Evolutionary conservation across 148 eudicot genomes (phyloP).

Genomic region (Dianthus caryophyllus): DNA sequence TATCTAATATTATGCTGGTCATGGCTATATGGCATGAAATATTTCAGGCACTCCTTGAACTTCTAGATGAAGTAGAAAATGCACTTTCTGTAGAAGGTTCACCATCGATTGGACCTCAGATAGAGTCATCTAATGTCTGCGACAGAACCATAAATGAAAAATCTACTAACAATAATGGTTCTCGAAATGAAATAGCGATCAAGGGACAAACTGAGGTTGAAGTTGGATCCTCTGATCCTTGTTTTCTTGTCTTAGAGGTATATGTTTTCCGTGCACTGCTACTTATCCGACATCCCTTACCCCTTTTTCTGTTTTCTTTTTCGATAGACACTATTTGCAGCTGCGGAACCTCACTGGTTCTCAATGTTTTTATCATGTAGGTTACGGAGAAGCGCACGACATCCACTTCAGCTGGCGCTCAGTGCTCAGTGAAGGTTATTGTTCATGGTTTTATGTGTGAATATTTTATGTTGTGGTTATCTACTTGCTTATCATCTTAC

Average conservation of each 20-base stretch:
- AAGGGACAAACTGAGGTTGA: slow-evolving; percentile 15
- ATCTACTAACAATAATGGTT: slow-evolving; percentile 13
- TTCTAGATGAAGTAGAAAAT: slow-evolving; percentile 84
- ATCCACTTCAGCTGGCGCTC: slow-evolving; percentile 42
- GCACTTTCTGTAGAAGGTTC: slow-evolving; percentile 57
- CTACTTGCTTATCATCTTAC: not conserved
- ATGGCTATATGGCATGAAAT: slow-evolving; percentile 6
- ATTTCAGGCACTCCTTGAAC: slow-evolving; percentile 77
- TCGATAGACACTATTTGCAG: not conserved
- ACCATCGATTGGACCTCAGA: slow-evolving; percentile 20
- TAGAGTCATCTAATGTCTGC: slow-evolving; percentile 22
- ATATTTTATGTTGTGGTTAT: slow-evolving; percentile 4
- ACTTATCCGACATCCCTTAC: not conserved
- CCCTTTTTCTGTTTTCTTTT: not conserved
- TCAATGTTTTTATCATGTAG: slow-evolving; percentile 29
- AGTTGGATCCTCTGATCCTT: slow-evolving; percentile 19
- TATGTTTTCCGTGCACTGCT: not conserved
- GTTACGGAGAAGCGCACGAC: slow-evolving; percentile 67
- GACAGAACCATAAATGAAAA: slow-evolving; percentile 24
- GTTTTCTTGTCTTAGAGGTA: slow-evolving; percentile 37
- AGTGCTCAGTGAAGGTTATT: slow-evolving; percentile 55
- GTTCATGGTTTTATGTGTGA: slow-evolving; percentile 7
- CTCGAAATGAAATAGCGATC: slow-evolving; percentile 14
- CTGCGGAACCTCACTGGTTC: not conserved
- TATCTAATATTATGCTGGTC: slow-evolving; percentile 2